Conservation (phyloP, 345 rosid species). For the Sapria himalayana region DNA sequence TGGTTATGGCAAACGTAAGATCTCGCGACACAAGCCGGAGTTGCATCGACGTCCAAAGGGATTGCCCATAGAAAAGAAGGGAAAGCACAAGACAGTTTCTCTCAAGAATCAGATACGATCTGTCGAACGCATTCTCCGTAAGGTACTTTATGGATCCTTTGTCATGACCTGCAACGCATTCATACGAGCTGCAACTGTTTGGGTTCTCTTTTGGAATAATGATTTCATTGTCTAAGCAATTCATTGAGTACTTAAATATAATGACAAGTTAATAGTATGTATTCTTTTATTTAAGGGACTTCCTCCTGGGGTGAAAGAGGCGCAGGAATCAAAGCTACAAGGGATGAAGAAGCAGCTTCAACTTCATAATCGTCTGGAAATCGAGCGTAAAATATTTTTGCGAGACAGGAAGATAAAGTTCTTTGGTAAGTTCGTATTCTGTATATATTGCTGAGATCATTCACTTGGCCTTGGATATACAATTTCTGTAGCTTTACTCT, state of each 20-base stretch:
- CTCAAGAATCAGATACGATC: constrained; percentile 94
- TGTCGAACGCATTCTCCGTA: constrained; percentile 86
- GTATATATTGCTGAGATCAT: background rate
- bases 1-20: constrained; percentile 63
- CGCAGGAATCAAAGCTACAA: constrained; percentile 48
- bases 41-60: constrained; percentile 67
- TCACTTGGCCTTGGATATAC: background rate
- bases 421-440: constrained; percentile 30
- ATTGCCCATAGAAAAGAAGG: constrained; percentile 55
- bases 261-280: too few relatives aligned
- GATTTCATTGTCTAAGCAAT: too few relatives aligned
- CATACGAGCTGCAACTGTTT: too few relatives aligned
- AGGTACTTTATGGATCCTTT: constrained; percentile 19
- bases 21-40: constrained; percentile 30
- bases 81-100: constrained; percentile 47
- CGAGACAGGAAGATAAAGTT: constrained; percentile 81
- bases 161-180: too few relatives aligned
- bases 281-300: constrained; percentile 23
- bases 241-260: too few relatives aligned
- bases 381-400: constrained; percentile 73
- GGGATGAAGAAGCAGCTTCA: constrained; percentile 78
- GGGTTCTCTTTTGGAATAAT: too few relatives aligned
- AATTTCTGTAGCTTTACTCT: background rate
- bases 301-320: constrained; percentile 53
- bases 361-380: constrained; percentile 57